Evolutionary conservation across 1,284 basidiomycete genomes (phyloP).

Genomic region (Calocybe gambosa): DNA sequence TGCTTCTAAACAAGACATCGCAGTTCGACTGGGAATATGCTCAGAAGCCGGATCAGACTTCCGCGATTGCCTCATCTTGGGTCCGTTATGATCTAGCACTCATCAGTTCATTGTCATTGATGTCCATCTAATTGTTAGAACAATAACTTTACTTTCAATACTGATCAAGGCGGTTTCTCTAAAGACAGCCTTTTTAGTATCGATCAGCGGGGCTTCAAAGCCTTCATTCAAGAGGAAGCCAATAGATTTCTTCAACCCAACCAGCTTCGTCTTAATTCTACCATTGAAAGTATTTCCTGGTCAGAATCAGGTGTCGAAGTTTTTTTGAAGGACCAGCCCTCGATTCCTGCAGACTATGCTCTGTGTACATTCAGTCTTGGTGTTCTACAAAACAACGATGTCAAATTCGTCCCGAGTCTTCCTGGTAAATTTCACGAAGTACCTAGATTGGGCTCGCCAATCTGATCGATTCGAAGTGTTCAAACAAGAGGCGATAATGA

Average conservation of each 20-base stretch:
- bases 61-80: conserved; percentile 57
- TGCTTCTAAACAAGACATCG: neutral
- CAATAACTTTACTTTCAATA: conserved; percentile 60
- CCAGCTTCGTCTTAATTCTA: conserved; percentile 47
- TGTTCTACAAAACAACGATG: conserved; percentile 57
- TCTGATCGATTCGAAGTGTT: conserved; percentile 25
- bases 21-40: conserved; percentile 47
- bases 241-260: conserved; percentile 39
- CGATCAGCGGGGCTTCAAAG: conserved; percentile 59
- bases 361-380: conserved; percentile 61
- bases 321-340: conserved; percentile 37
- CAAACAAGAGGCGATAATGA: conserved; percentile 62
- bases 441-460: neutral
- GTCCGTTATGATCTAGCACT: conserved; percentile 26
- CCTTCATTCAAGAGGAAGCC: conserved; percentile 51
- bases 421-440: conserved; percentile 29
- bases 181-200: conserved; percentile 47
- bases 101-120: neutral
- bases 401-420: conserved; percentile 47
- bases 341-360: conserved; percentile 45
- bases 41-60: conserved; percentile 55
- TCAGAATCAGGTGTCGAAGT: conserved; percentile 39
- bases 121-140: conserved; percentile 29
- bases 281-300: conserved; percentile 46
- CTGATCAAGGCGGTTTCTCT: conserved; percentile 53